Evolutionary conservation across 768 basidiomycete species (phyloP), one percentile per base, ranked within the genome.

Genomic region (Termitomyces sp.): DNA sequence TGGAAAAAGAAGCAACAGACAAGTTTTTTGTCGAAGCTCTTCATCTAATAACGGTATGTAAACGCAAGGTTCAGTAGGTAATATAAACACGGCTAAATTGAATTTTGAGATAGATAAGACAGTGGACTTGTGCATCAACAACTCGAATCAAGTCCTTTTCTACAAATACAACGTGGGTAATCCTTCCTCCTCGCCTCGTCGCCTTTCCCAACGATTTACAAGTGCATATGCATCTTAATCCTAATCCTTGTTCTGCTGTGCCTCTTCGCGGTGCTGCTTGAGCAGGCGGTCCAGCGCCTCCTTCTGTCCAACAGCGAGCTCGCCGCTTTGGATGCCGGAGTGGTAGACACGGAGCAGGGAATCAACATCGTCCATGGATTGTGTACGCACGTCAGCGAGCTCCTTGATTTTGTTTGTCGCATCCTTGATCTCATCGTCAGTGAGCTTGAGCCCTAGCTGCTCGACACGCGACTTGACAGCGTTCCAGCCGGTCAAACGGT

Each of bases 321-420:
- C 86, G 57, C 97, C 97, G 37, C 88, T 87, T 68, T 89, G 86
- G 71, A 98, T 94, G 34, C 90, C 94, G 54, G 90, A 89, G 79
- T 98, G 94, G 75, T 97, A 98, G 41, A 98, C 82, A 69, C 97
- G 92, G 46, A 99, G 82, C 37, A 99, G 86, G 33, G 93, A 91
- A 74, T 99, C 97, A 60, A 99, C 97, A 69, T 98, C 96, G 68
- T 98, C 95, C 94, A 99, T 98, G 13, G 91, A 93, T 72, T 99
- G 97, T 10, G 96, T 98, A 61, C 93, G 88, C 55, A 98, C 92
- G 67, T 99, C 97, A 10, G 97, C 97, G 55, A 99, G 87, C 73
- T 97, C 94, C 85, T 99, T 99, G 81, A 98, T 98, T 84, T 97
- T 98, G 74, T 89, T 87, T 3, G 97, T 98, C 29, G 93, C 96